Evolutionary conservation across 805 yeast genomes (phyloP).

Genomic region (Ogataea pilisensis): DNA sequence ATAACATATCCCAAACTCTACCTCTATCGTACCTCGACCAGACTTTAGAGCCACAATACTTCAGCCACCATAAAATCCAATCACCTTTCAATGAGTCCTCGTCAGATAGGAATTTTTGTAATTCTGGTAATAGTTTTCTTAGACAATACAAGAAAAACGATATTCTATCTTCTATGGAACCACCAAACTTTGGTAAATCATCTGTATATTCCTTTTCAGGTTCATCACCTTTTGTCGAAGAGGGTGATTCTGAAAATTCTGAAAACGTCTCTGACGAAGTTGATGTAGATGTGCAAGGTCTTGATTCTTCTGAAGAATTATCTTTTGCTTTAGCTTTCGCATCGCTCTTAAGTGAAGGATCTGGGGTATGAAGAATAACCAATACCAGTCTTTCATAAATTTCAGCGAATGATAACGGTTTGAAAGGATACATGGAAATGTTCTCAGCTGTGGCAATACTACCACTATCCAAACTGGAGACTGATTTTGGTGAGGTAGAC

Average conservation of each 20-base stretch:
- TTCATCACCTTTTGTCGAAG: conserved; percentile 5
- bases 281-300: neutral
- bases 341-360: conserved; percentile 31
- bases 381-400: conserved; percentile 72
- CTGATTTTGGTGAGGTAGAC: conserved; percentile 24
- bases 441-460: conserved; percentile 9
- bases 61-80: conserved; percentile 95
- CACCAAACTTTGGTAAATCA: conserved; percentile 39
- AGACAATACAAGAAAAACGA: conserved; percentile 63
- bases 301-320: neutral
- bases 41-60: conserved; percentile 83
- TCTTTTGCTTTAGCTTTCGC: conserved; percentile 10
- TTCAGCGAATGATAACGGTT: conserved; percentile 54
- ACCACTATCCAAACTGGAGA: conserved; percentile 23
- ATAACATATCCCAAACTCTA: conserved; percentile 79
- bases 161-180: conserved; percentile 61
- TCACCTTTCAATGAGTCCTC: conserved; percentile 77
- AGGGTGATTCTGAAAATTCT: neutral
- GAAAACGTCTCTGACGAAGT: neutral
- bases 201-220: conserved; percentile 21
- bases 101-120: conserved; percentile 70
- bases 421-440: conserved; percentile 19
- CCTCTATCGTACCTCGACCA: conserved; percentile 81
- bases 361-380: conserved; percentile 73
- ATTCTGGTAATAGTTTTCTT: conserved; percentile 65